Base-by-base conservation (phyloP, 2,329 filamentous ascomycete genomes). In the Verticillium dahliae region DNA sequence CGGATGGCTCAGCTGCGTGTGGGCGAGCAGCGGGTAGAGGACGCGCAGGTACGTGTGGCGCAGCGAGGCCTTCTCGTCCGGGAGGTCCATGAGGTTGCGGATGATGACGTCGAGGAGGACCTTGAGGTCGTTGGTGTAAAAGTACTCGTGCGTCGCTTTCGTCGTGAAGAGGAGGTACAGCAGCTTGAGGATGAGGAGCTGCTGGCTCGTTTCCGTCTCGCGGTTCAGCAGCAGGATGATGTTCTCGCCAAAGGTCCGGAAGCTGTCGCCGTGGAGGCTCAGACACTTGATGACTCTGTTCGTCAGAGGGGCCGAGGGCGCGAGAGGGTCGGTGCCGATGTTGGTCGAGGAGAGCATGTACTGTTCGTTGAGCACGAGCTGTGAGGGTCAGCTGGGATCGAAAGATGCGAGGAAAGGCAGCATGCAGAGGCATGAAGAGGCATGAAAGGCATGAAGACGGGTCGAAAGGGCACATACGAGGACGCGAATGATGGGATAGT, bases 361-460 rank as follows among this genome's bases (percentile, higher is more conserved):
- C 75, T 99, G 95, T 75, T 99, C 95, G 75, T 99, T 99, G 66
- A 99, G 78, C 34, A 98, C 93, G 68, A 99, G 85, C 91, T 96
- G 66, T 5, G 58, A 57, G 9, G 27, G 27, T 7, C 27, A 34
- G 27, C 27, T 31, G 27, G 27, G 27, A 31, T 31, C 27, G 52
- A 31, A 31, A 31, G 3, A 31, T 31, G 27, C 27, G 27, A 31
- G 27, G 27, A 31, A 31, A 31, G 27, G 27, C 27, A 31, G 27
- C 27, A 31, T 31, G 5, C 27, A 5, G 27, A 5, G 27, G 27
- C 27, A 31, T 31, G 27, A 1, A 31, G 27, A 31, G 27, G 27
- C 27, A 31, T 31, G 5, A 4, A 31, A 31, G 27, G 27, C 27
- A 31, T 31, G 5, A 4, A 31, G 27, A 31, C 27, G 5, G 27